Percentiles rank a stretch among this genome's conserved stretches.
Conservation (phyloP, 805 yeast genomes). For the Phaffomyces opuntiae region DNA sequence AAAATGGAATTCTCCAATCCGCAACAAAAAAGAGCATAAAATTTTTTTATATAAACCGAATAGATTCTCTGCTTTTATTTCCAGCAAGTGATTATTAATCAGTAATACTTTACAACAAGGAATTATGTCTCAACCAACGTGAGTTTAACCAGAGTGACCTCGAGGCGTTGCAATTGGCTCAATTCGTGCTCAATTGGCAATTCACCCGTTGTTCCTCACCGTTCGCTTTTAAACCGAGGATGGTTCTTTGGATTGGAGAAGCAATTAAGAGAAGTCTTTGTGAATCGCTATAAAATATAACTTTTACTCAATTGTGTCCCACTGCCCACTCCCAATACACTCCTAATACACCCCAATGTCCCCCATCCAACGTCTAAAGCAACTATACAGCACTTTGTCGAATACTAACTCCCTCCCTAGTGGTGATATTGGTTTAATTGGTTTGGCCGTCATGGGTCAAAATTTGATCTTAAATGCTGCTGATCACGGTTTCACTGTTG, state of each 20-base stretch:
- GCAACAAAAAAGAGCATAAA: no score
- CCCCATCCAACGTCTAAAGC: slow-evolving; percentile 9
- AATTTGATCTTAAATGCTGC: slow-evolving; percentile 96
- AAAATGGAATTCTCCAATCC: no score
- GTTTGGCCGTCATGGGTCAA: slow-evolving; percentile 99
- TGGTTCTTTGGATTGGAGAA: not conserved
- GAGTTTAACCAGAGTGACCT: slow-evolving; percentile 1
- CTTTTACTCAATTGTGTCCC: not conserved
- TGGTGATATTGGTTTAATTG: slow-evolving; percentile 97
- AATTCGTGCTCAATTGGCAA: not conserved
- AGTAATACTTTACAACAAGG: no score
- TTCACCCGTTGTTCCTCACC: no score
- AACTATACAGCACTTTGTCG: slow-evolving; percentile 1
- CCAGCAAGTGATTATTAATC: no score
- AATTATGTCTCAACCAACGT: slow-evolving; percentile 22
- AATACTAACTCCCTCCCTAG: slow-evolving; percentile 29
- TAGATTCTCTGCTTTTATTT: no score
- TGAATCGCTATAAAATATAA: no score
- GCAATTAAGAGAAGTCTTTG: no score
- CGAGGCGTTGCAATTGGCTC: not conserved
- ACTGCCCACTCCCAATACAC: no score
- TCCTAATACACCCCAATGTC: not conserved
- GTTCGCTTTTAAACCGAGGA: not conserved
- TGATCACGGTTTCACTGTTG: slow-evolving; percentile 97
- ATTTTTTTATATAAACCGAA: no score